A percentile compares a stretch with the other conserved stretches of the same genome.
Conservation (phyloP, 108 stramenopile genomes). For the Skeletonema costatum region DNA sequence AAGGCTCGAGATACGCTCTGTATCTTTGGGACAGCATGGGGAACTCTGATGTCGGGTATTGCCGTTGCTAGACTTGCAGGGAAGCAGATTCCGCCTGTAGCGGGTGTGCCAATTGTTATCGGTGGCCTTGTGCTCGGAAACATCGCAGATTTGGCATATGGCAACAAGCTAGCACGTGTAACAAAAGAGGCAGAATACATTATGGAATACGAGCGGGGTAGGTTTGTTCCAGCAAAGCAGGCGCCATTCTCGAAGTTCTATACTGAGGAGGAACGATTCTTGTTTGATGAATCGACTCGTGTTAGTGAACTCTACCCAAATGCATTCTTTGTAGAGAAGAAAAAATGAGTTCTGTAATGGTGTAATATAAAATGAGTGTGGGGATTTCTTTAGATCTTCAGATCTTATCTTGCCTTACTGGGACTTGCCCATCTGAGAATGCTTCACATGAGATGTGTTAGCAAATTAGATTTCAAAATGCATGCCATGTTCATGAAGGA, state of each 20-base stretch:
- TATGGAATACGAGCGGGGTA: conserved; percentile 53
- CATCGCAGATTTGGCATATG: conserved; percentile 64
- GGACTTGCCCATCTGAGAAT: no score
- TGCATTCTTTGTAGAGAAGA: background rate
- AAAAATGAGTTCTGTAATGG: background rate
- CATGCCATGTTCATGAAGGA: no score
- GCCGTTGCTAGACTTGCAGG: conserved; percentile 33
- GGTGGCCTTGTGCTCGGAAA: conserved; percentile 59
- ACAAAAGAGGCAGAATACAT: conserved; percentile 62
- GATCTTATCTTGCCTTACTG: no score
- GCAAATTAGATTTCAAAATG: no score
- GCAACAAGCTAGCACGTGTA: conserved; percentile 59
- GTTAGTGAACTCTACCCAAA: background rate
- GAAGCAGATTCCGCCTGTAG: conserved; percentile 38
- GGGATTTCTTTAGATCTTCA: no score
- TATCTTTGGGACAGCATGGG: conserved; percentile 56
- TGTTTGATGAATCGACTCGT: background rate
- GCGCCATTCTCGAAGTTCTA: conserved; percentile 61
- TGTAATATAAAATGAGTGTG: no score
- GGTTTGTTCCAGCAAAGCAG: conserved; percentile 56
- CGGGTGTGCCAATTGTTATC: conserved; percentile 48
- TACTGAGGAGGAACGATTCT: conserved; percentile 30
- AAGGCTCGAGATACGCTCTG: conserved; percentile 55
- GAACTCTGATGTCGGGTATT: conserved; percentile 34
- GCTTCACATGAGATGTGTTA: no score